phyloP scores from a whole-genome alignment of 805 yeast genomes.

The Candida methanosorbosa region DNA sequence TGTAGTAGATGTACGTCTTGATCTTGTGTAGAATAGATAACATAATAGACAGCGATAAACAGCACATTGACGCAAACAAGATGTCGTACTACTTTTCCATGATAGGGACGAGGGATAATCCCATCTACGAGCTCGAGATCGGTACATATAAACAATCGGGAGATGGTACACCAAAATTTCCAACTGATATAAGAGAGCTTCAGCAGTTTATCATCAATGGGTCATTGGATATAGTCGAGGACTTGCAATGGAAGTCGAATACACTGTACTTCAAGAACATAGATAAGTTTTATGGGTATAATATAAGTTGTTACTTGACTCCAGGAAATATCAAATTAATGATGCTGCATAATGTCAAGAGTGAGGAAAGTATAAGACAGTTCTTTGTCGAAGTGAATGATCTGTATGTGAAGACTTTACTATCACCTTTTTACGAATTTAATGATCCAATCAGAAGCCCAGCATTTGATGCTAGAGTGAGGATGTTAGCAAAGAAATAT shows the following conservation, averaged over 20 bases:
- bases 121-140: conserved; percentile 81
- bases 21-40: too few relatives aligned
- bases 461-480: conserved; percentile 68
- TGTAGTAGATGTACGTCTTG: too few relatives aligned
- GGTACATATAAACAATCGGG: conserved; percentile 63
- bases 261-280: conserved; percentile 64
- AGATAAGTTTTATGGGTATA: conserved; percentile 78
- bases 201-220: conserved; percentile 86
- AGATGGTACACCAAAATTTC: conserved; percentile 56
- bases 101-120: conserved; percentile 79
- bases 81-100: conserved; percentile 88
- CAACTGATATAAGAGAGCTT: conserved; percentile 65
- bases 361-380: conserved; percentile 71
- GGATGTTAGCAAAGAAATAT: conserved; percentile 67
- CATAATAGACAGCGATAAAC: too few relatives aligned
- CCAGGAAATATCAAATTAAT: conserved; percentile 82
- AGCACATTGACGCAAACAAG: too few relatives aligned
- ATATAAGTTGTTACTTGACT: conserved; percentile 78
- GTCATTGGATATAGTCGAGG: conserved; percentile 86
- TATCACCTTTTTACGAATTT: conserved; percentile 79
- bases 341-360: conserved; percentile 52
- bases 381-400: conserved; percentile 84
- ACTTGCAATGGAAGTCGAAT: conserved; percentile 70
- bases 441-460: conserved; percentile 69
- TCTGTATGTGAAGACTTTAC: conserved; percentile 71